phyloP scores from a whole-genome alignment of 1,284 basidiomycete genomes.

The Salmacisia buchloeana region DNA sequence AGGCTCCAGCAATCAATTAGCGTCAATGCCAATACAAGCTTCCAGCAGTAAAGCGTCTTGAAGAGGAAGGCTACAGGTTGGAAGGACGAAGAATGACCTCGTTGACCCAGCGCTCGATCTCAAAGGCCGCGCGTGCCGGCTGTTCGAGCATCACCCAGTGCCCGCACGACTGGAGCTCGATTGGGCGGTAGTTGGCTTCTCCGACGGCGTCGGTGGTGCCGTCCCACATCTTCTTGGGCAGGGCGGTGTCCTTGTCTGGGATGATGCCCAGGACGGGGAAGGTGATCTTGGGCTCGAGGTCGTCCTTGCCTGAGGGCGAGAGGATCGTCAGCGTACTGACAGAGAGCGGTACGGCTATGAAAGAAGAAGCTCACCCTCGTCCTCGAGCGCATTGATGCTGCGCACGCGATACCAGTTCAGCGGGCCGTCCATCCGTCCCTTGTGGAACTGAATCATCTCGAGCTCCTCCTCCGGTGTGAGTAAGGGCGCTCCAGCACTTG shows the following conservation, averaged over 20 bases:
- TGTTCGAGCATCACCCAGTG: constrained; percentile 7
- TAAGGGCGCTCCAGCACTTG: background rate
- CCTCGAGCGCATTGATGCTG: constrained; percentile 33
- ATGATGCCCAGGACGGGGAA: background rate
- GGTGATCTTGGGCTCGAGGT: background rate
- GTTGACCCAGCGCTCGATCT: background rate
- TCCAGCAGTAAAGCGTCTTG: no score
- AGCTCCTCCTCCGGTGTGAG: constrained; percentile 22
- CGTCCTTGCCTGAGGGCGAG: background rate
- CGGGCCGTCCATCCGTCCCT: constrained; percentile 36
- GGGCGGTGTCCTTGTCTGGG: constrained; percentile 8
- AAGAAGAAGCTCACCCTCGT: constrained; percentile 16
- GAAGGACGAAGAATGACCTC: background rate
- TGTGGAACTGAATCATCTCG: constrained; percentile 22
- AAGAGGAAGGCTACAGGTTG: no score
- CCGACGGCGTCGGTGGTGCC: background rate
- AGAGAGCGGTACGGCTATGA: background rate
- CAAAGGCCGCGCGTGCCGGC: background rate
- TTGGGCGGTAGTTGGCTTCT: background rate
- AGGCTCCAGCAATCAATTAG: no score
- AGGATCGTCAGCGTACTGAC: background rate
- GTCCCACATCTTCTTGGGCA: background rate
- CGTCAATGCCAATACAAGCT: background rate
- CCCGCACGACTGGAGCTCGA: constrained; percentile 5
- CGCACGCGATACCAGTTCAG: constrained; percentile 39